Evolutionary conservation across 1,139 yeast species (phyloP), one percentile per base, ranked within the genome.

Genomic region (Geotrichum klebahnii): DNA sequence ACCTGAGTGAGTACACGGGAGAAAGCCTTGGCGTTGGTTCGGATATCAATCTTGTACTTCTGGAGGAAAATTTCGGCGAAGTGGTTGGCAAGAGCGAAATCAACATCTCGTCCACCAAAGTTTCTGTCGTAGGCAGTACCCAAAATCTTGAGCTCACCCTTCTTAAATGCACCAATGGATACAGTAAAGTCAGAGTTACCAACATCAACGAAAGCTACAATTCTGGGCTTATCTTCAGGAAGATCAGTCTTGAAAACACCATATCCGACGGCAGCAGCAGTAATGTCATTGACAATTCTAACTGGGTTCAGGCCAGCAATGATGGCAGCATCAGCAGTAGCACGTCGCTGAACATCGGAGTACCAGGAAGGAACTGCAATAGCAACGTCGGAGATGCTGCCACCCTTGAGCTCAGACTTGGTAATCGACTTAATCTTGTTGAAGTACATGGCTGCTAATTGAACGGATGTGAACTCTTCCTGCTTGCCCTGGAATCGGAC

Each of bases 211-310:
- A 92, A 86, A 38, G 95, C 97, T 61, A 92, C 88, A 67, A 80
- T 84, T 75, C 85, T 83, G 65, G 92, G 84, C 71, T 84, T 85
- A 62, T 85, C 95, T 71, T 88, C 97, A 70, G 96, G 92, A 62
- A 92, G 86, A 66, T 87, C 94, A 53, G 86, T 82, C 80, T 92
- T 90, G 83, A 92, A 92, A 56, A 92, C 97, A 77, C 98, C 98
- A 76, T 92, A 94, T 61, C 97, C 95, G 59, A 94, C 96, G 61
- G 97, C 97, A 54, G 98, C 98, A 56, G 98, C 97, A 54, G 98
- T 90, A 58, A 87, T 82, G 70, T 92, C 98, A 70, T 92, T 92
- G 64, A 92, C 96, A 60, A 92, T 82, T 79, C 98, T 85, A 56
- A 92, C 97, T 55, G 98, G 97, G 81, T 92, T 92, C 68, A 92